phyloP scores from a whole-genome alignment of 2,329 filamentous ascomycete species.

The Cryphonectria nitschkei region DNA sequence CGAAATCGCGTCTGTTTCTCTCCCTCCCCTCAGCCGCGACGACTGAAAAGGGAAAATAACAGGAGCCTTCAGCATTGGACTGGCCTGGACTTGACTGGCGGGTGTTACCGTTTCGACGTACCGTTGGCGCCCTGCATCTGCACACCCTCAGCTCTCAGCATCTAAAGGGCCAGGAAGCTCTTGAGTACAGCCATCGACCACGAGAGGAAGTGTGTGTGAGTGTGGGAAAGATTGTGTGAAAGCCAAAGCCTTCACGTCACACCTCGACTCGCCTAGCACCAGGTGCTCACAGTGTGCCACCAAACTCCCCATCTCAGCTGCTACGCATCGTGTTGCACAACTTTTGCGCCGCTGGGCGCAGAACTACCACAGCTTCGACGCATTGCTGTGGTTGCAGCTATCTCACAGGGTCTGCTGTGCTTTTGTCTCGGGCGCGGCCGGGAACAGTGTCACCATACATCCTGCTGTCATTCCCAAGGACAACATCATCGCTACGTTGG shows the following conservation, averaged over 20 bases:
- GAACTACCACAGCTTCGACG: not conserved
- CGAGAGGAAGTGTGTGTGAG: too few relatives aligned
- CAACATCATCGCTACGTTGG: constrained; percentile 1
- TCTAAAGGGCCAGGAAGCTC: not conserved
- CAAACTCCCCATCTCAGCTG: not conserved
- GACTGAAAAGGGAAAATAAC: not conserved
- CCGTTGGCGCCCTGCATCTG: not conserved
- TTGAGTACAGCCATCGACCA: constrained; percentile 2
- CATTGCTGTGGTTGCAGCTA: not conserved
- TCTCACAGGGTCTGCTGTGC: not conserved
- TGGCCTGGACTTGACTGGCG: not conserved
- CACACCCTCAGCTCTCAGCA: not conserved
- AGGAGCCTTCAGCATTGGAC: not conserved
- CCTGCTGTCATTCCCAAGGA: not conserved
- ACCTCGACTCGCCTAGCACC: not conserved
- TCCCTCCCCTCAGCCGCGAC: not conserved
- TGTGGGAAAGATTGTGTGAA: too few relatives aligned
- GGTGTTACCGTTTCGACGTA: not conserved
- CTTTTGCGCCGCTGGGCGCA: not conserved
- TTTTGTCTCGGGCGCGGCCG: not conserved
- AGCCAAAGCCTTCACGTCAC: not conserved
- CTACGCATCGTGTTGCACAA: not conserved
- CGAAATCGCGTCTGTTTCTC: not conserved
- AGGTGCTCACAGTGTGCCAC: not conserved
- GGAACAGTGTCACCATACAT: not conserved